These are phyloP conservation scores for Colletotrichum sp. DNA, from an alignment of 2,329 filamentous ascomycete genomes.

Conservation along the genomic window DNA sequence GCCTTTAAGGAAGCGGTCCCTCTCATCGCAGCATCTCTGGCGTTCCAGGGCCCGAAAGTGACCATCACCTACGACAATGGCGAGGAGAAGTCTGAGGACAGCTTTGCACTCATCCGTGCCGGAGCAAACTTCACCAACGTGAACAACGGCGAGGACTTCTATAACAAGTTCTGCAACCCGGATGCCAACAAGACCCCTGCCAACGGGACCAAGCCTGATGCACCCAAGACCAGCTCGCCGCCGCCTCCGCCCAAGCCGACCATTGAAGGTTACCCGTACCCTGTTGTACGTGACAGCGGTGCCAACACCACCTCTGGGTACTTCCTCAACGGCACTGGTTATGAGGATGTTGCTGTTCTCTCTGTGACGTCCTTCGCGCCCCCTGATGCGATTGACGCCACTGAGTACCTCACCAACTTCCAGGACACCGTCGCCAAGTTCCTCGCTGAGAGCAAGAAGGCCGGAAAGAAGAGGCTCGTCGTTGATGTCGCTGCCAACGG, in stretches of 20 bases:
- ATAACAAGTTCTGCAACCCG: constrained; percentile 37
- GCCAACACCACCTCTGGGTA: constrained; percentile 35
- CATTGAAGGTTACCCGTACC: constrained; percentile 32
- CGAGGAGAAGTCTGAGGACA: constrained; percentile 28
- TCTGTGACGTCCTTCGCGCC: constrained; percentile 30
- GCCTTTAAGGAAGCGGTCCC: constrained; percentile 25
- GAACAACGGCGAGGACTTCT: constrained; percentile 37
- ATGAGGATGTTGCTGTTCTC: constrained; percentile 38
- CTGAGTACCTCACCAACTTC: constrained; percentile 32
- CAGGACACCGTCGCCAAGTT: constrained; percentile 32
- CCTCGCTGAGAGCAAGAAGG: constrained; percentile 36
- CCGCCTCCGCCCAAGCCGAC: constrained; percentile 5
- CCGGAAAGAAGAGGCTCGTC: constrained; percentile 64
- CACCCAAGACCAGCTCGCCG: not conserved
- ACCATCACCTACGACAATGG: constrained; percentile 39
- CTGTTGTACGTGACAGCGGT: constrained; percentile 31
- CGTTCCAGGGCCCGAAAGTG: constrained; percentile 31
- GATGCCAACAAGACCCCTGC: not conserved
- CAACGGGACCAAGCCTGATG: not conserved
- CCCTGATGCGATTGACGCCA: constrained; percentile 9
- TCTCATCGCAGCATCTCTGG: constrained; percentile 27
- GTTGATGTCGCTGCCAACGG: constrained; percentile 64
- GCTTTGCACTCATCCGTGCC: constrained; percentile 26
- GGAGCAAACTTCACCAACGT: constrained; percentile 34
- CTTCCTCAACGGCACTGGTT: constrained; percentile 37